These are phyloP conservation scores for Murraya koenigii DNA, from an alignment of 345 rosid genomes.

Conservation along the genomic window DNA sequence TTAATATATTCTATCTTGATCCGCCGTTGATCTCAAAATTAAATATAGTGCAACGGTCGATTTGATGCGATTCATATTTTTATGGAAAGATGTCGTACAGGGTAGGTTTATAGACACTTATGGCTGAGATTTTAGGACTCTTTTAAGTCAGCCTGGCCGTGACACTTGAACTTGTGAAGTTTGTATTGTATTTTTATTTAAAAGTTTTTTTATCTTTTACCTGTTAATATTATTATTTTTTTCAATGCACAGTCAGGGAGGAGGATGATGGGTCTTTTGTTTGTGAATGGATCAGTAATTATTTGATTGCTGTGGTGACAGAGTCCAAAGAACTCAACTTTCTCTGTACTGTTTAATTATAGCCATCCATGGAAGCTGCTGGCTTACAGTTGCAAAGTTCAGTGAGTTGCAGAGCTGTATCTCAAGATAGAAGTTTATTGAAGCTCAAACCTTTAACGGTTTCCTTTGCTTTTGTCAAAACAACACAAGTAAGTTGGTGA, in stretches of 20 bases:
- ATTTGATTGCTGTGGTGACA: background rate
- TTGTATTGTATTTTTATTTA: background rate
- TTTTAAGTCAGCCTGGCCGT: background rate
- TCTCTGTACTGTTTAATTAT: background rate
- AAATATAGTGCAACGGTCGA: background rate
- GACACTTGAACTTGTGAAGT: background rate
- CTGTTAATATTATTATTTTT: background rate
- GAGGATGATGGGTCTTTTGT: background rate
- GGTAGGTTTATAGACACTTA: background rate
- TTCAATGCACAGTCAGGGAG: slow-evolving; percentile 8
- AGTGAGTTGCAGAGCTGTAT: slow-evolving; percentile 33
- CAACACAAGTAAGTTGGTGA: slow-evolving; percentile 27
- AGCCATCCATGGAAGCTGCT: slow-evolving; percentile 56
- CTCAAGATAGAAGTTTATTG: slow-evolving; percentile 32
- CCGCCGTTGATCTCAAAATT: background rate
- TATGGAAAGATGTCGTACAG: background rate
- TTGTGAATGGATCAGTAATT: slow-evolving; percentile 9
- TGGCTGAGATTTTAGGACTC: slow-evolving; percentile 26
- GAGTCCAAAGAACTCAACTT: slow-evolving; percentile 1
- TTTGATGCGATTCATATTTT: background rate
- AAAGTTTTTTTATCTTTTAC: background rate
- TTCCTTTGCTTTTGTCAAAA: slow-evolving; percentile 38
- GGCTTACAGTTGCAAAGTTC: slow-evolving; percentile 58
- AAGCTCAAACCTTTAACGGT: slow-evolving; percentile 53
- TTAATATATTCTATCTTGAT: background rate